Evolutionary conservation across 2,329 filamentous ascomycete species (phyloP), one percentile per base, ranked within the genome.

Genomic region (Ilyonectria sp.): DNA sequence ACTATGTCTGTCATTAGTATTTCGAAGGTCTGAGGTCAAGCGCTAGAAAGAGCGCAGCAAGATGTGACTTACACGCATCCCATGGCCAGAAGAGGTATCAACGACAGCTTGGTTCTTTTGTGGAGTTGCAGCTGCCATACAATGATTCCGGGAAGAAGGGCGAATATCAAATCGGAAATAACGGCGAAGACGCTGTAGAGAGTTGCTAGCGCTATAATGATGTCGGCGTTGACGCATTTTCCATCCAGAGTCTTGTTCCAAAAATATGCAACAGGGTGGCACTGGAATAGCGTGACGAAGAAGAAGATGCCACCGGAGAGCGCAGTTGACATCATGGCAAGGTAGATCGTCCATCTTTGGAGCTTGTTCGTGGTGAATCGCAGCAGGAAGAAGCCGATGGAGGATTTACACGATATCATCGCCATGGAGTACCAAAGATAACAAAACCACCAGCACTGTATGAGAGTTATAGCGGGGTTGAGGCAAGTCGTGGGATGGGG

Each of bases 41-140:
- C 17, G 2, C 31, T 33, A 9, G 31, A 9, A 33, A 33, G 8
- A 33, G 17, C 6, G 10, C 4, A 0, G 2, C 15, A 43, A 7
- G 3, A 8, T 8, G 6, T 3, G 13, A 74, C 76, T 63, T 76
- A 78, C 82, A 84, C 71, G 65, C 88, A 87, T 17, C 87, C 90
- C 77, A 90, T 81, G 3, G 83, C 84, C 35, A 91, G 78, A 44
- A 90, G 82, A 5, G 81, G 81, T 2, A 83, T 84, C 29, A 90
- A 75, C 0, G 85, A 80, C 3, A 81, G 46, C 71, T 89, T 90
- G 0, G 84, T 85, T 52, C 79, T 81, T 2, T 69, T 71, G 43
- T 83, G 82, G 78, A 90, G 86, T 53, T 89, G 82, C 17, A 90
- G 71, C 13, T 83, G 81, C 80, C 82, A 85, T 0, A 90, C 80